Percentiles rank a stretch among this genome's conserved stretches.
Evolutionary conservation across 2,329 filamentous ascomycete species (phyloP).

Genomic region (Chaetomium globosum): DNA sequence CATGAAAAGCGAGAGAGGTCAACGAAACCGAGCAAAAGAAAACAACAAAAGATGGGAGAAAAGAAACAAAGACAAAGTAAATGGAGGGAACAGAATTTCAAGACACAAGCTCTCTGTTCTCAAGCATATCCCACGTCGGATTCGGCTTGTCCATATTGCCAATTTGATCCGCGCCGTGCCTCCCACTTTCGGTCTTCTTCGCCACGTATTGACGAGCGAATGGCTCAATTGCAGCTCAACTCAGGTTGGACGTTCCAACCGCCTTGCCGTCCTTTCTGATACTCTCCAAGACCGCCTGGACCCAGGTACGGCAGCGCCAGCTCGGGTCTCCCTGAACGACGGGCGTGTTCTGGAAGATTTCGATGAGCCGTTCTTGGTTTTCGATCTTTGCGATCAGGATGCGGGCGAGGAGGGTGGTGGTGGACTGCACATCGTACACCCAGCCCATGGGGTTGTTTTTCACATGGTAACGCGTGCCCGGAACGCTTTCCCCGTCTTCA

Average conservation of each 20-base stretch:
- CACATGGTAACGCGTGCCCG: constrained; percentile 17
- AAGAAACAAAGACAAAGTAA: too few species aligned
- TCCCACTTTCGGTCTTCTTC: background rate
- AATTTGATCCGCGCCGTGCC: background rate
- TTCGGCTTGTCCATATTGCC: background rate
- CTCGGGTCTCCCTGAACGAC: constrained; percentile 6
- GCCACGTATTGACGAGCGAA: constrained; percentile 11
- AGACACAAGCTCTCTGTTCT: constrained; percentile 5
- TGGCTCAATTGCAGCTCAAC: constrained; percentile 1
- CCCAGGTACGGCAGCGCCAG: constrained; percentile 2
- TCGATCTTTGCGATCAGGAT: constrained; percentile 13
- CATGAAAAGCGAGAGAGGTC: too few species aligned
- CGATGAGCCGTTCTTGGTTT: constrained; percentile 4
- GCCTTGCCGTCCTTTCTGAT: constrained; percentile 7
- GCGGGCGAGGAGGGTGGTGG: constrained; percentile 11
- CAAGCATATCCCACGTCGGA: constrained; percentile 16
- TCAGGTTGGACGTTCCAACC: constrained; percentile 1
- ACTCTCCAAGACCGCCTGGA: background rate
- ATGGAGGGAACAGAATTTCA: background rate
- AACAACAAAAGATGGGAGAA: too few species aligned
- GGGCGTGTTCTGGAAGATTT: background rate
- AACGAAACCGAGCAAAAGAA: too few species aligned
- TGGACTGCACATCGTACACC: constrained; percentile 10
- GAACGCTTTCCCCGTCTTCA: background rate
- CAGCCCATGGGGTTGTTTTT: constrained; percentile 1